phyloP scores from a whole-genome alignment of 148 eudicot genomes.

The Silene latifolia region DNA sequence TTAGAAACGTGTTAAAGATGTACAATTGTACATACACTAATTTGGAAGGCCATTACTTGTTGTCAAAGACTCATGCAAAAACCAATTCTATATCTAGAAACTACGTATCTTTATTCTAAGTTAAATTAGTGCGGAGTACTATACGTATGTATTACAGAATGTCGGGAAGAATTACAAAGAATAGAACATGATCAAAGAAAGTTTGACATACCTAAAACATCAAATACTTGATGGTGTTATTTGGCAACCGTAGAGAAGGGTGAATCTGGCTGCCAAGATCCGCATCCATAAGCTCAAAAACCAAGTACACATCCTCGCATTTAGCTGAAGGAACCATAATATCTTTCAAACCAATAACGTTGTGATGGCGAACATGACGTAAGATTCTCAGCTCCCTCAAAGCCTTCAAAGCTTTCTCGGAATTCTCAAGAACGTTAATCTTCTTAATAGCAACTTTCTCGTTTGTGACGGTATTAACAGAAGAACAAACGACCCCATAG shows the following conservation, averaged over 20 bases:
- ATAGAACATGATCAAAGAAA: too few species aligned
- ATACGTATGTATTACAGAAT: too few species aligned
- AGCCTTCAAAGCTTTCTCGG: conserved; percentile 32
- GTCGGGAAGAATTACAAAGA: too few species aligned
- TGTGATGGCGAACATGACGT: conserved; percentile 37
- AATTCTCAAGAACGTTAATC: conserved; percentile 38
- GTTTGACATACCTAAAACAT: conserved; percentile 10
- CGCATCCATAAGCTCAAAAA: conserved; percentile 44
- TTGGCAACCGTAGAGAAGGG: conserved; percentile 31
- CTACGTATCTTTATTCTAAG: too few species aligned
- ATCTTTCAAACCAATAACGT: conserved; percentile 47
- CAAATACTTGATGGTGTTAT: conserved; percentile 41
- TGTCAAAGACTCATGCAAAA: too few species aligned
- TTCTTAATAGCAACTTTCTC: conserved; percentile 46
- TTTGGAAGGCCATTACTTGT: too few species aligned
- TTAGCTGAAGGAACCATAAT: conserved; percentile 31
- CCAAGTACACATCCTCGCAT: conserved; percentile 40
- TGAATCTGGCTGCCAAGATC: conserved; percentile 39
- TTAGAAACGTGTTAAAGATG: too few species aligned
- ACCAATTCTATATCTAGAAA: too few species aligned
- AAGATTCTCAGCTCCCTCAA: conserved; percentile 38
- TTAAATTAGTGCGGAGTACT: too few species aligned
- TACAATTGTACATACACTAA: too few species aligned
- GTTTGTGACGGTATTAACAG: conserved; percentile 30
- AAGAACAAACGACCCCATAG: conserved; percentile 37